Conservation (phyloP, 2,329 filamentous ascomycete genomes). For the Bipolaris gigantea region DNA sequence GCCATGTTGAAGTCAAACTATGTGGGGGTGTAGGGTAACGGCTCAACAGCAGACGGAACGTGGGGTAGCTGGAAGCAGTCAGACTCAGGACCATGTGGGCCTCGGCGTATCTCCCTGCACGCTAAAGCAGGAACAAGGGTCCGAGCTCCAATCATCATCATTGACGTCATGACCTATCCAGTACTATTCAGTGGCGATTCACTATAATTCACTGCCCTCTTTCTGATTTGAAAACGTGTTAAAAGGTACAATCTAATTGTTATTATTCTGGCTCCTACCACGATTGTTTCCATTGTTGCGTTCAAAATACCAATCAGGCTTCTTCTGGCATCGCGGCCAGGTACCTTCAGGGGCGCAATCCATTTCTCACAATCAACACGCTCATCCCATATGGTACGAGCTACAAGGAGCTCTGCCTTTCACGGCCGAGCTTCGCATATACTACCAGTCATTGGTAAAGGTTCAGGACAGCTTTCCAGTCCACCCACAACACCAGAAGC, state of each 20-base stretch:
- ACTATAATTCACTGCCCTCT: constrained; percentile 2
- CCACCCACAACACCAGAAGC: constrained; percentile 46
- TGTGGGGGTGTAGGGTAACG: not conserved
- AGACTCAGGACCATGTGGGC: constrained; percentile 14
- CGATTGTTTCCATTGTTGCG: not conserved
- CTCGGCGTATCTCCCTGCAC: constrained; percentile 20
- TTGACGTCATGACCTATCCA: constrained; percentile 38
- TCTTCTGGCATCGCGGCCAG: constrained; percentile 9
- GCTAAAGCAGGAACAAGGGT: constrained; percentile 31
- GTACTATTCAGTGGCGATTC: constrained; percentile 9
- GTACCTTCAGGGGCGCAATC: constrained; percentile 2
- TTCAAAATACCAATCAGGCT: constrained; percentile 15
- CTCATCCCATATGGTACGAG: constrained; percentile 34
- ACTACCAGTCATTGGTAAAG: constrained; percentile 14
- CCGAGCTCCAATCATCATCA: constrained; percentile 35
- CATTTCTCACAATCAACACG: not conserved
- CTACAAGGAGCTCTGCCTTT: constrained; percentile 35
- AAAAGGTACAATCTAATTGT: not conserved
- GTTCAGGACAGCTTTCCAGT: constrained; percentile 48
- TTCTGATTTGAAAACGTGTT: not conserved
- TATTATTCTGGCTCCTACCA: not conserved
- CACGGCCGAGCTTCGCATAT: constrained; percentile 16
- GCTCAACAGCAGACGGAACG: constrained; percentile 11
- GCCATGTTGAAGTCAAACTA: constrained; percentile 26
- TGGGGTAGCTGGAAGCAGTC: constrained; percentile 18